Evolutionary conservation across 2,329 filamentous ascomycete species (phyloP), one percentile per base, ranked within the genome.

Genomic region (Sarocladiaceae sp.): DNA sequence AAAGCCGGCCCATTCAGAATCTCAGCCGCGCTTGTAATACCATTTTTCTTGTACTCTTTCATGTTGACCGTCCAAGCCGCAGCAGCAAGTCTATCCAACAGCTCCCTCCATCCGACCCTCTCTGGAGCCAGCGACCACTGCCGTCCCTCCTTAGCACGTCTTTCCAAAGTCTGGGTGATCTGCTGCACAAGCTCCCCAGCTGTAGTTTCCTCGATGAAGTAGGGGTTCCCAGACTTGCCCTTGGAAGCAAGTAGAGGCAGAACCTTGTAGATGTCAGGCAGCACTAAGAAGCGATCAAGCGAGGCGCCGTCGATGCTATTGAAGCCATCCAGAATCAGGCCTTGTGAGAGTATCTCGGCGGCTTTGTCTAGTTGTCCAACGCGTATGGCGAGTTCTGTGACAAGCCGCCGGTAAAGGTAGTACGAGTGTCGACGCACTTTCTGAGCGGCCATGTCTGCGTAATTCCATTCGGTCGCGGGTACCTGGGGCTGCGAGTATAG

Each of bases 61-160:
- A n/a, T n/a, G 19, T 41, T 41, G 37, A 41, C 19, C 26, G 21
- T 21, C 37, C 37, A 41, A n/a, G 37, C 37, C 13, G 18, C 37
- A 23, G 13, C n/a, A 10, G 37, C 37, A 26, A 41, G 20, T 16
- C 37, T 41, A 24, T 26, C 37, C 18, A 41, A 13, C 37, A 41
- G 15, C 21, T 41, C 37, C 13, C 6, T 26, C 37, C 37, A 41
- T 19, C 37, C 37, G 3, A 41, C 37, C 37, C 26, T 41, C 15
- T 41, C 37, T n/a, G 37, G 37, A 13, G 37, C 37, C 37, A 41
- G 21, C 21, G 37, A 41, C 37, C 37, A 41, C 24, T 41, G 37
- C 21, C 37, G 18, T 15, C 37, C 37, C 7, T 41, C 4, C 24
- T 24, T 13, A 15, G 37, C 37, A 23, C 37, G 37, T 9, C 21